A percentile compares a stretch with the other conserved stretches of the same genome.
phyloP scores from a whole-genome alignment of 2,329 filamentous ascomycete genomes.

The Metarhizium guizhouense region DNA sequence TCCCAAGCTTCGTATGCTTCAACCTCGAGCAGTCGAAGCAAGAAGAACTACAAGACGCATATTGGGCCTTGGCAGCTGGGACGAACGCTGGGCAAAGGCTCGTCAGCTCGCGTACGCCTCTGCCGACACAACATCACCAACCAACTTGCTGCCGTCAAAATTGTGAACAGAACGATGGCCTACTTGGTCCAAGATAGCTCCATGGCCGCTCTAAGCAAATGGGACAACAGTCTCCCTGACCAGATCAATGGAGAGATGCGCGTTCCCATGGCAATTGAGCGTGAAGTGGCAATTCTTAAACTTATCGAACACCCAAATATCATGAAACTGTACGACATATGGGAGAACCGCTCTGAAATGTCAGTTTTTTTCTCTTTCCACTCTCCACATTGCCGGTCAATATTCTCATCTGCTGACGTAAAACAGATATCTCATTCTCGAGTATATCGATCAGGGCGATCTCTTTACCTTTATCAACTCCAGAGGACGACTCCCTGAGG shows the following conservation, averaged over 20 bases:
- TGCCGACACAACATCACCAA: slow-evolving; percentile 73
- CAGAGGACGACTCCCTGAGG: slow-evolving; percentile 65
- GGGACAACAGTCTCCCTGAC: slow-evolving; percentile 49
- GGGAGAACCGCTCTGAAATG: slow-evolving; percentile 95
- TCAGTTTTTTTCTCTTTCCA: slow-evolving; percentile 37
- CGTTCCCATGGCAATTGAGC: slow-evolving; percentile 82
- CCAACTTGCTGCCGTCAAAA: slow-evolving; percentile 86
- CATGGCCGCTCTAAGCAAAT: slow-evolving; percentile 71
- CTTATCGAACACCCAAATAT: slow-evolving; percentile 92
- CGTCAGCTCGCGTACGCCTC: slow-evolving; percentile 77
- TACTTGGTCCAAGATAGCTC: slow-evolving; percentile 78
- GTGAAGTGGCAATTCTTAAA: slow-evolving; percentile 96
- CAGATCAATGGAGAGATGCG: slow-evolving; percentile 52
- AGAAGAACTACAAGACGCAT: slow-evolving; percentile 53
- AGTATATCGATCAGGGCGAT: slow-evolving; percentile 74
- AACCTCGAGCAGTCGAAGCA: slow-evolving; percentile 29
- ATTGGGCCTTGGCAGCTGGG: slow-evolving; percentile 94
- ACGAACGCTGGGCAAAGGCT: slow-evolving; percentile 79
- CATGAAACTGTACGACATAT: slow-evolving; percentile 90
- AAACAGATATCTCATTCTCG: slow-evolving; percentile 83
- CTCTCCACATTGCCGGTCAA: background rate
- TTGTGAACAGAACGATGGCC: slow-evolving; percentile 76
- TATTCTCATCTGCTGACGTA: slow-evolving; percentile 7
- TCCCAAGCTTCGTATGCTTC: slow-evolving; percentile 34
- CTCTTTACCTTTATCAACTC: slow-evolving; percentile 79